Percentiles rank a stretch among this genome's conserved stretches.
Conservation (phyloP, 768 basidiomycete genomes). For the Phylloporus scabripes region DNA sequence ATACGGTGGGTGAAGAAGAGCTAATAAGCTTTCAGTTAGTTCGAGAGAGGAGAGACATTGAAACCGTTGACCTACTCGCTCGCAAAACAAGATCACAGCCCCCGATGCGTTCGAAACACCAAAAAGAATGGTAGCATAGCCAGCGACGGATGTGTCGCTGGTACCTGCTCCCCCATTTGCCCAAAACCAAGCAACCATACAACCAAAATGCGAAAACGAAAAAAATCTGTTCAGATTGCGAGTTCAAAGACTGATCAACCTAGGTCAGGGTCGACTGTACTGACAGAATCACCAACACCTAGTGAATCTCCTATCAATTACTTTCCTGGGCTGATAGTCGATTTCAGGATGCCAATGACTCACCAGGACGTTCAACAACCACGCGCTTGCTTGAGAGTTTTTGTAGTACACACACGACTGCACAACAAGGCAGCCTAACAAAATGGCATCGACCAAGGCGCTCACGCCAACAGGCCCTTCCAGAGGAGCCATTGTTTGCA, state of each 20-base stretch:
- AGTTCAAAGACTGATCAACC: slow-evolving; percentile 4
- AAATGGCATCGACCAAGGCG: slow-evolving; percentile 17
- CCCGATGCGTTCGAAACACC: slow-evolving; percentile 15
- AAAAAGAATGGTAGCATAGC: slow-evolving; percentile 12
- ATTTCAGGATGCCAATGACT: slow-evolving; percentile 1
- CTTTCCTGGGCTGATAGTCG: background rate
- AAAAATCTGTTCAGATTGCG: slow-evolving; percentile 9
- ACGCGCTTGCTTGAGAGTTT: slow-evolving; percentile 11
- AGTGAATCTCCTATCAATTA: background rate
- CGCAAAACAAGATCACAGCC: slow-evolving; percentile 12
- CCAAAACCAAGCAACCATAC: slow-evolving; percentile 20
- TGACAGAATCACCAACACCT: slow-evolving; percentile 19
- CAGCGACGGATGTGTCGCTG: slow-evolving; percentile 1
- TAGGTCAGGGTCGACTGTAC: background rate
- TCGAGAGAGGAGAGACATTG: background rate
- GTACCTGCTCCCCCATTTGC: slow-evolving; percentile 1
- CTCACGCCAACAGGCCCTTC: slow-evolving; percentile 23
- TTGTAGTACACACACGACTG: slow-evolving; percentile 26
- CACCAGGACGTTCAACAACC: slow-evolving; percentile 15
- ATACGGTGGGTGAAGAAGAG: slow-evolving; percentile 20
- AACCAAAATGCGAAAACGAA: slow-evolving; percentile 14
- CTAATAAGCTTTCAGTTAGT: slow-evolving; percentile 5
- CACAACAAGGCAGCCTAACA: slow-evolving; percentile 23
- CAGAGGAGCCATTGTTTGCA: slow-evolving; percentile 18
- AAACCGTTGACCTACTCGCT: slow-evolving; percentile 9